These are phyloP conservation scores for Gilbertella persicaria DNA, from an alignment of 371 early-diverging fungal genomes.

Conservation along the genomic window DNA sequence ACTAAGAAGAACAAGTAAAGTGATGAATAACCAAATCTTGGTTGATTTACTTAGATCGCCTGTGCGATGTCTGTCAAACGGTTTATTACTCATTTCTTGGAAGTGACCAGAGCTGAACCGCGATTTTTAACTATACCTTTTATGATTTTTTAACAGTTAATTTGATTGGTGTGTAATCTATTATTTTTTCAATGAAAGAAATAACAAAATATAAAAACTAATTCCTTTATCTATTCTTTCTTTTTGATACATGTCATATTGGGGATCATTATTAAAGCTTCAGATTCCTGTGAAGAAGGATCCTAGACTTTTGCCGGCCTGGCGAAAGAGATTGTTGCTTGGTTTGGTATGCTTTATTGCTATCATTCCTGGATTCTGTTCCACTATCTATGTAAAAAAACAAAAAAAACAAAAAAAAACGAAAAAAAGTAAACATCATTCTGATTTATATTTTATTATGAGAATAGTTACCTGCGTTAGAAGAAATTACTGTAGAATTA, in stretches of 20 bases:
- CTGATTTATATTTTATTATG: not conserved
- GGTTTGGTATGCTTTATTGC: conserved; percentile 47
- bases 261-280: conserved; percentile 5
- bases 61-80: conserved; percentile 16
- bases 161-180: too few relatives aligned
- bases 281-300: conserved; percentile 27
- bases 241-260: conserved; percentile 19
- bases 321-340: conserved; percentile 40
- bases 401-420: too few relatives aligned
- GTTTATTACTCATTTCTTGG: conserved; percentile 16
- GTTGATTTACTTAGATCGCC: conserved; percentile 12
- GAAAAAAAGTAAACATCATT: not conserved
- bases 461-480: conserved; percentile 54
- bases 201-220: not conserved
- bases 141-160: too few relatives aligned
- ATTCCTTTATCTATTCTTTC: conserved; percentile 1
- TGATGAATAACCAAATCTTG: conserved; percentile 15
- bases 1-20: conserved; percentile 6
- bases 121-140: too few relatives aligned
- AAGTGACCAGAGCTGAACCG: too few relatives aligned
- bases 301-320: conserved; percentile 36
- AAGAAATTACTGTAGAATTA: conserved; percentile 34
- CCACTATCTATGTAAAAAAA: conserved; percentile 51
- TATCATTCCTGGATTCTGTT: conserved; percentile 53
- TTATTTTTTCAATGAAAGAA: not conserved